Base-by-base conservation (phyloP, 805 yeast species). In the Grigorovia humatica region DNA sequence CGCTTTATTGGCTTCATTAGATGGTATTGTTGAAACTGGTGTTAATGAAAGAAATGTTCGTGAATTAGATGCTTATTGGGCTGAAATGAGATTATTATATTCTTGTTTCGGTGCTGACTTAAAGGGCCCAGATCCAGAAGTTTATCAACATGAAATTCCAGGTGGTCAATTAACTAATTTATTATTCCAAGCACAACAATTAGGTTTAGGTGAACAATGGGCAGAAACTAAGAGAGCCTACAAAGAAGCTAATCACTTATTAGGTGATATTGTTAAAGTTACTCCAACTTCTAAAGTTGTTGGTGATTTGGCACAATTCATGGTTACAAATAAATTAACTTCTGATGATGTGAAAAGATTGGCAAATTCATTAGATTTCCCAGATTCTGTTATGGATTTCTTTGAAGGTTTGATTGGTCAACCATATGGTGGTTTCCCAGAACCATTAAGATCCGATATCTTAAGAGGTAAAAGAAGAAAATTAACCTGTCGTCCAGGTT, bases 361-460 rank as follows among this genome's bases (percentile, higher is more conserved):
- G 60, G 99, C 99, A 3, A 74, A 81, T 51, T 87, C 88, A 52
- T 79, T 93, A 62, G 99, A 93, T 73, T 91, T 93, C 96, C 99
- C 99, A 57, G 97, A 86, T 67, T 91, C 98, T 19, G 96, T 93
- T 17, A 79, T 93, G 69, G 99, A 93, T 72, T 93, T 93, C 81
- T 89, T 93, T 80, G 96, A 93, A 76, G 99, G 99, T 63, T 79
- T 93, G 69, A 93, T 93, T 87, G 99, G 99, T 68, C 93, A 93
- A 60, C 99, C 99, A 65, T 88, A 88, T 68, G 99, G 99, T 60
- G 99, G 99, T 9, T 93, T 93, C 96, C 99, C 99, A 54, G 99
- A 93, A 74, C 99, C 99, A 43, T 77, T 93, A 71, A 83, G 99
- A 74, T 77, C 96, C 43, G 88, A 90, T 70, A 79, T 93, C 56